Evolutionary conservation across 2,329 filamentous ascomycete species (phyloP).

Genomic region (Fusarium foetens): DNA sequence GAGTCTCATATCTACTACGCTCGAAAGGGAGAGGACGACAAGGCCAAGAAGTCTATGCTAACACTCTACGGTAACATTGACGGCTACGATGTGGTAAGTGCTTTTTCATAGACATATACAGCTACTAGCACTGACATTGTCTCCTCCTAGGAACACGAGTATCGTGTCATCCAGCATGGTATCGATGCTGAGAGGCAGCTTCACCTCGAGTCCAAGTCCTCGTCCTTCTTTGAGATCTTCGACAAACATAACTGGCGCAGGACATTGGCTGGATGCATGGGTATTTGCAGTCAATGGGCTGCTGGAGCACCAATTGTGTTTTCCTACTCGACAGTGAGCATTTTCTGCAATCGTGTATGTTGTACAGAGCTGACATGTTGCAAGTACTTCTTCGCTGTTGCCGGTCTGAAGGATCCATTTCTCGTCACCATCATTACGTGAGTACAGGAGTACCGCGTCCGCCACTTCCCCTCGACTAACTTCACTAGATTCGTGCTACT

Average conservation of each 20-base stretch:
- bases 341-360: neutral
- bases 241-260: constrained; percentile 14
- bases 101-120: neutral
- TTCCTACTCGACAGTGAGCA: neutral
- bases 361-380: neutral
- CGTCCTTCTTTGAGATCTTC: constrained; percentile 17
- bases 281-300: constrained; percentile 21
- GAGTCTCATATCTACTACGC: neutral
- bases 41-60: neutral
- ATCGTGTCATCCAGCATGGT: neutral
- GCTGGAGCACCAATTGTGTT: constrained; percentile 21
- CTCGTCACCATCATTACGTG: neutral
- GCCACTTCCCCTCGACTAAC: neutral
- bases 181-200: neutral
- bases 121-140: neutral
- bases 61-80: neutral
- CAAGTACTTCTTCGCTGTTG: neutral
- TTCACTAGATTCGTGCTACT: neutral
- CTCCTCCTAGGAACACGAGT: neutral
- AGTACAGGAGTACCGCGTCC: neutral
- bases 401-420: neutral
- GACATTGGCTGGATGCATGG: constrained; percentile 19
- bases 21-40: neutral
- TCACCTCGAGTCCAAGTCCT: neutral
- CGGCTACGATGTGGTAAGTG: neutral